Evolutionary conservation across 2,329 filamentous ascomycete species (phyloP).

Genomic region (Aspergillus spinulosporus): DNA sequence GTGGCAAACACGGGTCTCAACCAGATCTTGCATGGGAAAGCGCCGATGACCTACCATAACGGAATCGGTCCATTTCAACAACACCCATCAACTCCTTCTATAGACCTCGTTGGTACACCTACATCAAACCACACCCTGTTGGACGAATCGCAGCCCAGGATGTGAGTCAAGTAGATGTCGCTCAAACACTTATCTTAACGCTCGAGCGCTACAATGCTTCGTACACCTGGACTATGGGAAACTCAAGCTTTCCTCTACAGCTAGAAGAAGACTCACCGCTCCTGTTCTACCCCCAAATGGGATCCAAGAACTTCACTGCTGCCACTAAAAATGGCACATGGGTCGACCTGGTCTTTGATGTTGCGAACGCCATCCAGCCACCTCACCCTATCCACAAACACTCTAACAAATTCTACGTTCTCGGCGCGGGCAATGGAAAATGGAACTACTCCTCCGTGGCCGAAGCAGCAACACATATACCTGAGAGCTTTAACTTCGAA

Average conservation of each 20-base stretch:
- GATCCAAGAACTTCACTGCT: constrained; percentile 50
- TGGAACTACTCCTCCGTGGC: constrained; percentile 57
- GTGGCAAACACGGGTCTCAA: constrained; percentile 49
- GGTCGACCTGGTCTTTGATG: constrained; percentile 58
- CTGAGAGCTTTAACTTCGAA: constrained; percentile 58
- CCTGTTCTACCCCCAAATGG: constrained; percentile 48
- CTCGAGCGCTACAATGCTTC: constrained; percentile 38
- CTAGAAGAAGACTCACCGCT: constrained; percentile 46
- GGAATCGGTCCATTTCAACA: constrained; percentile 18
- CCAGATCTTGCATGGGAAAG: constrained; percentile 57
- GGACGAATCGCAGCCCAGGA: constrained; percentile 38
- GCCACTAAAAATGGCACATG: constrained; percentile 51
- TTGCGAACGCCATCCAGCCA: constrained; percentile 50
- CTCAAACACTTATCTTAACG: constrained; percentile 48
- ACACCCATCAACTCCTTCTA: constrained; percentile 42
- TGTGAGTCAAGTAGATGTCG: constrained; percentile 42
- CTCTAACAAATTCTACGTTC: constrained; percentile 59
- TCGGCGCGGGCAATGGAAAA: constrained; percentile 53
- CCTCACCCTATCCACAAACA: constrained; percentile 67
- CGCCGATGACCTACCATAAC: constrained; percentile 47
- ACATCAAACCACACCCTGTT: constrained; percentile 47
- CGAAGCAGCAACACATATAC: constrained; percentile 51
- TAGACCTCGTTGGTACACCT: constrained; percentile 52
- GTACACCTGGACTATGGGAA: constrained; percentile 56
- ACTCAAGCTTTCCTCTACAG: constrained; percentile 40